Evolutionary conservation across 2,329 filamentous ascomycete species (phyloP), one percentile per base, ranked within the genome.

Genomic region (Davidsoniella australis): DNA sequence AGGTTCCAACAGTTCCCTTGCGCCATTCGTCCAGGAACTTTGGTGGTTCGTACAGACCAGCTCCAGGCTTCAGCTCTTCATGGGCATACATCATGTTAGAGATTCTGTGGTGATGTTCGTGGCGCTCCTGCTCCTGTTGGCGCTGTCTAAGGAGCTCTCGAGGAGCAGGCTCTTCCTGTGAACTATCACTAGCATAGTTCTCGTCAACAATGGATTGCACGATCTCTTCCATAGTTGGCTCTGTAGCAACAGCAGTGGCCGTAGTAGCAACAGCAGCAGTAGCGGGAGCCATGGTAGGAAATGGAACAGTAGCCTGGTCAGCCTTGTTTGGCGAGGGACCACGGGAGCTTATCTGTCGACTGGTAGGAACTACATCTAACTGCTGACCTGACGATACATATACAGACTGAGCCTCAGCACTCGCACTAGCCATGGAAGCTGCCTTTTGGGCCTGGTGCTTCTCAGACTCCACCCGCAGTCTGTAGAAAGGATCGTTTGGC

Each of bases 1-100:
- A 64, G 6, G 71, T 72, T 33, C 79, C 80, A 33, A 80, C 69
- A 0, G 73, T 75, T 6, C 72, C 80, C 57, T 77, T 78, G 59
- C 74, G 80, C 82, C 82, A 87, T 59, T 88, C 83, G 33, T 84
- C 74, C 6, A 88, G 66, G 58, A 76, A 78, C 49, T 67, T 64
- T 0, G 76, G 70, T 3, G 73, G 67, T 26, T 75, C 63, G 58
- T 84, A 85, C 37, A 73, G 61, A 14, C 72, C 72, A 48, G 72
- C 63, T 33, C 74, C 68, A 8, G 73, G 72, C 41, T 52, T 45
- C 14, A 49, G 43, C 10, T 52, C 41, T 12, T 50, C 48, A 9
- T 29, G 37, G 4, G 24, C 44, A 40, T 50, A 53, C 40, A 50
- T 23, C 40, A 48, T 46, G 18, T 46, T 48, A 12, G 51, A 50